phyloP scores from a whole-genome alignment of 2,329 filamentous ascomycete genomes.

The Graphiopsis chlorocephala region DNA sequence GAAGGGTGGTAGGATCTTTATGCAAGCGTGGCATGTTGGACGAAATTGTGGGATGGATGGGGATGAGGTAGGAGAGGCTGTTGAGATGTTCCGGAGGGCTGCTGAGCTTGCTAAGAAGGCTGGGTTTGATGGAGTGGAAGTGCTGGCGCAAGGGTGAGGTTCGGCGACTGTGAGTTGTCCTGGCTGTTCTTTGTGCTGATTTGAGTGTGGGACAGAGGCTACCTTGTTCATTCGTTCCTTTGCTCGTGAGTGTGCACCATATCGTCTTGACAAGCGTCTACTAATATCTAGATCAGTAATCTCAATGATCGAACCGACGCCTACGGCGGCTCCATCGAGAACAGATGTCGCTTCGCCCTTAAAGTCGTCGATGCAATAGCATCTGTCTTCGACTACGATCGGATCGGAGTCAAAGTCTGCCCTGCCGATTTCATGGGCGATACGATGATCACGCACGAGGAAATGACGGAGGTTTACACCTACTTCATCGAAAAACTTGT shows the following conservation, averaged over 20 bases:
- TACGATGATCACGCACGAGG: neutral
- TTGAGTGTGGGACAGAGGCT: neutral
- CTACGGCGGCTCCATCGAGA: neutral
- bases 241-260: neutral
- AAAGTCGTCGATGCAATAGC: neutral
- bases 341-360: neutral
- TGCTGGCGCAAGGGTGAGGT: neutral
- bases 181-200: neutral
- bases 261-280: rapidly evolving
- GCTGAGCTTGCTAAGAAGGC: neutral
- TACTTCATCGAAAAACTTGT: neutral
- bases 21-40: slow-evolving; percentile 3
- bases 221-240: neutral
- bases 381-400: neutral
- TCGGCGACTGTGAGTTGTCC: neutral
- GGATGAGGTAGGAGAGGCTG: neutral
- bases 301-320: neutral
- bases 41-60: neutral
- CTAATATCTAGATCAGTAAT: neutral
- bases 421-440: neutral
- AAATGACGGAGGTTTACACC: slow-evolving; percentile 2
- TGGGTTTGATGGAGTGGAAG: neutral
- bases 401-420: neutral
- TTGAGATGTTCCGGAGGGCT: neutral
- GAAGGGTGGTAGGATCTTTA: neutral